Percentiles rank a stretch among this genome's conserved stretches.
phyloP scores from a whole-genome alignment of 352 stramenopile genomes.

The Aphanomyces stellatus region DNA sequence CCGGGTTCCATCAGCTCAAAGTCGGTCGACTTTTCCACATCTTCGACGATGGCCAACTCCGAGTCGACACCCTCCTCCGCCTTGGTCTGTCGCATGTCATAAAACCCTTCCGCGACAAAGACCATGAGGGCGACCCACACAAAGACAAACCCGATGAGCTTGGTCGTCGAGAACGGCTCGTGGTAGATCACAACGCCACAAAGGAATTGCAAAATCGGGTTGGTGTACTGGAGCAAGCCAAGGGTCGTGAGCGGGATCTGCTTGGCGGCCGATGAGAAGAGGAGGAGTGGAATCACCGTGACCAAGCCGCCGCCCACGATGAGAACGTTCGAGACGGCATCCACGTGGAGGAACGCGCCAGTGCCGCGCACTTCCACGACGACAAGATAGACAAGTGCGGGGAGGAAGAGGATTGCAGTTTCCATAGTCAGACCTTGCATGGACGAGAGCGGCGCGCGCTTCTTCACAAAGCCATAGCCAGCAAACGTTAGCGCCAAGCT shows the following conservation, averaged over 20 bases:
- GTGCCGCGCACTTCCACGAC: neutral
- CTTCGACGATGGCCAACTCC: too few species aligned
- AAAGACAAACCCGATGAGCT: neutral
- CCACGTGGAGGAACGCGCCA: constrained; percentile 4
- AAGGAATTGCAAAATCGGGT: neutral
- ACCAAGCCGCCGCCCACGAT: constrained; percentile 6
- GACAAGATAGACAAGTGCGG: constrained; percentile 1
- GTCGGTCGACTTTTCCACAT: too few species aligned
- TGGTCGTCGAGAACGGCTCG: constrained; percentile 5
- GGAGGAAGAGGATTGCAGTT: neutral
- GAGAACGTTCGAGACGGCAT: neutral
- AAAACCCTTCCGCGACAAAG: neutral
- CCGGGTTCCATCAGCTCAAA: too few species aligned
- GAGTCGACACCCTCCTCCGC: neutral
- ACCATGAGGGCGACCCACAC: constrained; percentile 8
- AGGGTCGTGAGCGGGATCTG: constrained; percentile 8
- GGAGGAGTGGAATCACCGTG: neutral
- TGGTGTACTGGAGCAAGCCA: constrained; percentile 6
- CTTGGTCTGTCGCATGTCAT: neutral
- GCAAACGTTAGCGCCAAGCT: neutral
- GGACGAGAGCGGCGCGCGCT: constrained; percentile 4
- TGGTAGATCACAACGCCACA: constrained; percentile 1
- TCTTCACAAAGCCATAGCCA: constrained; percentile 3
- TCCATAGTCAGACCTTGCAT: constrained; percentile 7
- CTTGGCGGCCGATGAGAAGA: neutral